A percentile compares a stretch with the other conserved stretches of the same genome.
Conservation (phyloP, 805 yeast genomes). For the Candida insectalens region DNA sequence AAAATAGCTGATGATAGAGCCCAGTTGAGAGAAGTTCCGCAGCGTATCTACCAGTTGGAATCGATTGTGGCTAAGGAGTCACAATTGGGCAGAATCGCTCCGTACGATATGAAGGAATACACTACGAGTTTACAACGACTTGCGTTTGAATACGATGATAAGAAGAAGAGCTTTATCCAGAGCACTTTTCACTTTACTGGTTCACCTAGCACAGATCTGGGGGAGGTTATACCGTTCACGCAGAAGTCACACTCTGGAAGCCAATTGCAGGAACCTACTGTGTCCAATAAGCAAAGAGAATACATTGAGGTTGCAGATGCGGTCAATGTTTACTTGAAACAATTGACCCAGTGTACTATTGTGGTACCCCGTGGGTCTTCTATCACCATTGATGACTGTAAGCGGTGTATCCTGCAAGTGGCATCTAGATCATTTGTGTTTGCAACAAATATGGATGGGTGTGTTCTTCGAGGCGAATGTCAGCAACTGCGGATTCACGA, state of each 20-base stretch:
- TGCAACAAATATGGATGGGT: conserved; percentile 6
- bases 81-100: too few relatives aligned
- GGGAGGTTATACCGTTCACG: neutral
- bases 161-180: conserved; percentile 7
- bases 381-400: conserved; percentile 11
- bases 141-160: conserved; percentile 12
- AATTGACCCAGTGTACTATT: neutral
- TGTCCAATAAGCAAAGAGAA: neutral
- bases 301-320: neutral
- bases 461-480: conserved; percentile 11
- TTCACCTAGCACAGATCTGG: conserved; percentile 6
- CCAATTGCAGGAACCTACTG: neutral
- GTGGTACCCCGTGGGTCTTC: conserved; percentile 9
- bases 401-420: conserved; percentile 8
- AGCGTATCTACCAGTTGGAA: too few relatives aligned
- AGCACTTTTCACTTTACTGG: conserved; percentile 15
- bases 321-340: conserved; percentile 1
- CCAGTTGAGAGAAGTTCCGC: too few relatives aligned
- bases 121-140: conserved; percentile 11
- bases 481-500: conserved; percentile 22
- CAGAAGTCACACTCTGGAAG: neutral
- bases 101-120: conserved; percentile 17
- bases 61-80: too few relatives aligned
- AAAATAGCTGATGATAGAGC: too few relatives aligned
- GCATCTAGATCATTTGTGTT: conserved; percentile 15